A percentile compares a stretch with the other conserved stretches of the same genome.
Conservation (phyloP, 805 yeast genomes). For the Candida coquimbonensis region DNA sequence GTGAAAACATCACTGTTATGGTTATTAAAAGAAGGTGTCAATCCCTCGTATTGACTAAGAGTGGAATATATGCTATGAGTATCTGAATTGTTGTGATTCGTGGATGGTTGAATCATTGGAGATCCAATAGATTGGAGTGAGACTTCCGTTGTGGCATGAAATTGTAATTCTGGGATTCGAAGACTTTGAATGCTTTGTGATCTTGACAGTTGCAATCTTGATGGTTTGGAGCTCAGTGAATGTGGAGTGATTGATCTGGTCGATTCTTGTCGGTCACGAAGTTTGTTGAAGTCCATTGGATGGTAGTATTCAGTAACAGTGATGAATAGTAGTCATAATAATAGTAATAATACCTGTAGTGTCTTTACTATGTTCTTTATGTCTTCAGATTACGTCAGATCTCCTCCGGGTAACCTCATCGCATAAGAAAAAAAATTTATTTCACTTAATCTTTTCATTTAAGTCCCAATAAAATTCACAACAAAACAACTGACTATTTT, state of each 20-base stretch:
- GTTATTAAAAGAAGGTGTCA: constrained; percentile 4
- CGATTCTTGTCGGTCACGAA: not conserved
- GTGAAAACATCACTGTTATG: constrained; percentile 14
- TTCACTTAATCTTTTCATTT: not conserved
- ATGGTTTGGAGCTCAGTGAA: constrained; percentile 14
- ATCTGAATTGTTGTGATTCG: not conserved
- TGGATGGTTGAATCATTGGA: not conserved
- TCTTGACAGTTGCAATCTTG: constrained; percentile 17
- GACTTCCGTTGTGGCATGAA: constrained; percentile 29
- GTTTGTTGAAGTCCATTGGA: not conserved
- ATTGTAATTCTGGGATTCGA: constrained; percentile 18
- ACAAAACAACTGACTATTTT: not conserved
- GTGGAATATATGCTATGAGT: constrained; percentile 2
- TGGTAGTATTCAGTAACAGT: not conserved
- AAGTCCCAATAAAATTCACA: too few relatives aligned
- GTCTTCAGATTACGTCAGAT: not conserved
- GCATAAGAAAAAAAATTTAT: constrained; percentile 5
- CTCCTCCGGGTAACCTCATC: constrained; percentile 14
- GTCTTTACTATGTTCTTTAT: too few relatives aligned
- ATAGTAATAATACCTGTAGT: too few relatives aligned
- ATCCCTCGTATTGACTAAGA: constrained; percentile 1
- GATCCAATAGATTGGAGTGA: constrained; percentile 15
- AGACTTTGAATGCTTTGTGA: constrained; percentile 9
- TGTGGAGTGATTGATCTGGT: constrained; percentile 6
- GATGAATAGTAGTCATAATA: not conserved